These are phyloP conservation scores for Diaporthe amygdali DNA, from an alignment of 2,329 filamentous ascomycete species.

Conservation along the genomic window DNA sequence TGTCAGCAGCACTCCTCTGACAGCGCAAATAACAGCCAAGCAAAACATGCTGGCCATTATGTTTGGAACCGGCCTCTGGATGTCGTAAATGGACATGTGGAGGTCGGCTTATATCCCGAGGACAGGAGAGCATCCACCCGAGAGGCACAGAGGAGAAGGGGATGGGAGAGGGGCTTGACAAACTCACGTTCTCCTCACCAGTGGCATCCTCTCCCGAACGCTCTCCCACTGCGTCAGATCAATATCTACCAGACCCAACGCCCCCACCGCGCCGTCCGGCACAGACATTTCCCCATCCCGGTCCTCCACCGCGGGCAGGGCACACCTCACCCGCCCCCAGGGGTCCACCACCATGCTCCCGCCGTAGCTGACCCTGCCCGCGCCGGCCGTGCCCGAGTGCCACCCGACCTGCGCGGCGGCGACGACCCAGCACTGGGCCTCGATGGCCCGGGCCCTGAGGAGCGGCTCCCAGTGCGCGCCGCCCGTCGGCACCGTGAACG, in stretches of 20 bases:
- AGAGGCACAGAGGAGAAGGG: background rate
- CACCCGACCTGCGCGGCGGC: constrained; percentile 78
- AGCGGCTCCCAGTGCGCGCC: constrained; percentile 85
- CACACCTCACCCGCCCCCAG: constrained; percentile 78
- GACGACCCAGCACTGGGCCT: constrained; percentile 86
- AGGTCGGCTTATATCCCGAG: too few relatives aligned
- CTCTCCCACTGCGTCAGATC: constrained; percentile 52
- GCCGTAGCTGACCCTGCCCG: constrained; percentile 75
- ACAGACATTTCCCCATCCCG: constrained; percentile 42
- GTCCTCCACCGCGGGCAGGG: constrained; percentile 57
- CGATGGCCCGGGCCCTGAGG: constrained; percentile 81
- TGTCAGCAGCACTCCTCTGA: constrained; percentile 7
- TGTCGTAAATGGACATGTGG: background rate
- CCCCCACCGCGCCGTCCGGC: constrained; percentile 44
- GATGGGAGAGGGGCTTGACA: background rate
- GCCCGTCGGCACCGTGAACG: constrained; percentile 88
- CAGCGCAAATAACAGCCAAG: background rate
- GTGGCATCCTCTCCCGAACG: constrained; percentile 58
- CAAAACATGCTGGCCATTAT: background rate
- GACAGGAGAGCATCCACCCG: background rate
- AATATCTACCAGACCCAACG: constrained; percentile 61
- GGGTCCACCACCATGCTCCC: constrained; percentile 86
- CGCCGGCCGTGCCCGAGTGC: constrained; percentile 63
- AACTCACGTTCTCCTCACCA: constrained; percentile 57
- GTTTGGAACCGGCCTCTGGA: background rate